Evolutionary conservation across 352 stramenopile genomes (phyloP), one percentile per base, ranked within the genome.

Genomic region (Phytophthora cajani): DNA sequence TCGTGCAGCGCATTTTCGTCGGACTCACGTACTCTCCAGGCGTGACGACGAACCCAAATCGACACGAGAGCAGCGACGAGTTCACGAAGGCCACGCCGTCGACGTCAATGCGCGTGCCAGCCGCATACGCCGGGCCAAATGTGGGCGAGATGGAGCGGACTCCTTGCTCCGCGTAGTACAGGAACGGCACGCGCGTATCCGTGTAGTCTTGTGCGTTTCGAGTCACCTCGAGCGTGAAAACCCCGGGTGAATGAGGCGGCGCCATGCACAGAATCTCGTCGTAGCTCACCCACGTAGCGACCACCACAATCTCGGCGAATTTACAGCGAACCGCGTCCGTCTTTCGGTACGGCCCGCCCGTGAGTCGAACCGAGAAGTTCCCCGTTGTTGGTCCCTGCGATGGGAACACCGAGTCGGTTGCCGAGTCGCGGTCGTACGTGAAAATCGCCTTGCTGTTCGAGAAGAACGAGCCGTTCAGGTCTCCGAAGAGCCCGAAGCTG

Each of bases 151-250:
- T 96, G 3, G 80, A 71, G 12, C 71, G 58, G 2, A 98, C 62
- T 5, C 68, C 81, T 64, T 94, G 89, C 46, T 92, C 79, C 6
- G 82, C 72, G 69, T 98, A 98, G 71, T 92, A 98, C 19, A 82
- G 67, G 63, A 98, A 98, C 3, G 83, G 71, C 2, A 88, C 50
- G 0, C 68, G 65, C 1, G 74, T 83, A 47, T 88, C 67, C 0
- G 84, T 89, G 67, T 96, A 99, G 68, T 99, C 93, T 72, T 98
- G 94, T 32, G 87, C 91, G 71, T 99, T 99, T 47, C 90, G 69
- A 21, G 91, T 92, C 30, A 99, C 82, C 64, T 96, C 74, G 0
- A 99, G 74, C 2, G 81, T 73, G 50, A 97, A 93, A 0, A 91
- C 67, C 0, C 94, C 94, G 0, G 82, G 56, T 3, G 59, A 38